Evolutionary conservation across 495 filamentous ascomycete species (phyloP), one percentile per base, ranked within the genome.

Genomic region (Talaromyces borbonicus): DNA sequence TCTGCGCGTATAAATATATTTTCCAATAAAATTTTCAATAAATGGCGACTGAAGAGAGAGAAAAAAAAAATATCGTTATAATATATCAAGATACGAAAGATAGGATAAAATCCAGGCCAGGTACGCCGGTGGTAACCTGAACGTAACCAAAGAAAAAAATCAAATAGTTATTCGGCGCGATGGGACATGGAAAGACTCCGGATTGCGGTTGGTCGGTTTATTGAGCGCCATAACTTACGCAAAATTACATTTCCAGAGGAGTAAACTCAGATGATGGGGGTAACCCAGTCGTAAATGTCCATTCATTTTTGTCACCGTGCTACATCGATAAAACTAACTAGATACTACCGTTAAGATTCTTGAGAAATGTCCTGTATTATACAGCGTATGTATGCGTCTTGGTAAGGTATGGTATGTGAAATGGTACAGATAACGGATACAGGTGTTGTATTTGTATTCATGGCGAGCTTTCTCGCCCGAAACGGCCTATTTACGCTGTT

Each of bases 141-240:
- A 38, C 16, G 3, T 38, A 22, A 5, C 16, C 22, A 38, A 22
- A 36, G 2, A 18, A 0, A 38, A 22, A 11, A 38, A 38, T 20
- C 35, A 38, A 38, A 38, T 38, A 3, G 8, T 20, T 22, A 18
- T 20, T 22, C 35, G 16, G 35, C 35, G 22, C 35, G 35, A 38
- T 38, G 35, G 35, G 35, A 22, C 35, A 38, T 38, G 35, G 35
- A 38, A 38, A 38, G 35, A 38, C 35, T 38, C 35, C 35, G 35
- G 35, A 38, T 12, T 22, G 16, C 8, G 35, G 35, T 38, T 38
- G 35, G 35, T 4, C 22, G 35, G 8, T 29, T 29, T 11, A 29
- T 6, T 29, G 5, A 38, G 19, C n/a, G n/a, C n/a, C n/a, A n/a
- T n/a, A n/a, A n/a, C n/a, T n/a, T n/a, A n/a, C n/a, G n/a, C n/a